Base-by-base conservation (phyloP, 2,329 filamentous ascomycete genomes). In the Juglanconis juglandina region DNA sequence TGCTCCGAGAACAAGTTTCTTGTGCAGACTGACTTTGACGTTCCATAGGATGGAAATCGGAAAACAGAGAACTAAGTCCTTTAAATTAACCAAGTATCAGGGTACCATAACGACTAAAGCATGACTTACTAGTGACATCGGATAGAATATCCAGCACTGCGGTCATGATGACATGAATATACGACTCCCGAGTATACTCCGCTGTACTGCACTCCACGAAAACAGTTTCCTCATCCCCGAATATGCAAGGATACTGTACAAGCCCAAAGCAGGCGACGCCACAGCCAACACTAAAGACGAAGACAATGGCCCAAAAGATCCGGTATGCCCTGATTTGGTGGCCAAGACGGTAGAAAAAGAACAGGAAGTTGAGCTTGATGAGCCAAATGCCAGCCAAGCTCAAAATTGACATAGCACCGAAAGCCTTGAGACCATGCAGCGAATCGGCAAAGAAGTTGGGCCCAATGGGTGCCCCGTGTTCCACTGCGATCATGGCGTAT, bases 21-120 rank as follows among this genome's bases (percentile, higher is more conserved):
- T 58, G 5, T 62, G 64, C 9, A 63, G 9, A 37, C 24, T 63
- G 53, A 66, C 59, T 14, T 54, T 35, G 9, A 34, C 63, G 7
- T 47, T 60, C 63, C 64, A 66, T 34, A 65, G 49, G n/a, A 68
- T 63, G 11, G 37, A 55, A 17, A 64, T 37, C 1, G 66, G 66
- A 17, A 66, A 65, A 4, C 41, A 37, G 39, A 66, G 35, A 14
- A 67, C 66, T 67, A 33, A 1, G 39, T 3, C 10, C 14, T 1
- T 41, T 3, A 13, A 5, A 11, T 44, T 6, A 39, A 10, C 14
- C 5, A 17, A 1, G 5, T 42, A 41, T 2, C 39, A 33, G 8
- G 37, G 10, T 10, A 6, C 14, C 33, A 48, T n/a, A 10, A 32
- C 9, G 9, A 24, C 5, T 37, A 33, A 30, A 32, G 13, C 7